Evolutionary conservation across 2,329 filamentous ascomycete species (phyloP).

Genomic region (Didymellaceae sp.): DNA sequence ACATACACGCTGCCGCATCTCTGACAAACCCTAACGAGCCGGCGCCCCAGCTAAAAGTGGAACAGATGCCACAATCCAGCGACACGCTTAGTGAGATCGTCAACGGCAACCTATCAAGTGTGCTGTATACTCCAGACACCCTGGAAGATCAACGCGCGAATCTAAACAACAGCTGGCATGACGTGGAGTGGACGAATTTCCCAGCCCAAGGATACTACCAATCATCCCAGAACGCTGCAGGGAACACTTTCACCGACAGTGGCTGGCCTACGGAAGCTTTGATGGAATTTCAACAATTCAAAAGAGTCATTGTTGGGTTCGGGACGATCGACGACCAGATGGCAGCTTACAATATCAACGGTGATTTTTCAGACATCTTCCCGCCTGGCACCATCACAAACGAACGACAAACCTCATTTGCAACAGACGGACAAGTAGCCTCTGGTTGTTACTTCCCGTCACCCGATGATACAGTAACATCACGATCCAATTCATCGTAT

Average conservation of each 20-base stretch:
- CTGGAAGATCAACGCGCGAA: constrained; percentile 61
- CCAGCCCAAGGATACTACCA: constrained; percentile 62
- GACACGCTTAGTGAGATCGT: constrained; percentile 58
- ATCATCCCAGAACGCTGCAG: constrained; percentile 45
- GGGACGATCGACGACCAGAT: constrained; percentile 65
- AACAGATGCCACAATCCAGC: constrained; percentile 53
- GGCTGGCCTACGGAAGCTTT: constrained; percentile 70
- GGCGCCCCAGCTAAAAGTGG: constrained; percentile 50
- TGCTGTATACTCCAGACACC: constrained; percentile 61
- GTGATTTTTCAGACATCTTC: constrained; percentile 62
- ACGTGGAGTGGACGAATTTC: constrained; percentile 45
- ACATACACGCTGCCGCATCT: constrained; percentile 63
- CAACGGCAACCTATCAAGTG: constrained; percentile 55
- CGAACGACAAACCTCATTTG: constrained; percentile 38
- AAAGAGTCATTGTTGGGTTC: constrained; percentile 62
- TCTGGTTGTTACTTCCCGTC: constrained; percentile 63
- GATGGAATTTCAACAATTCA: constrained; percentile 61
- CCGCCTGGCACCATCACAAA: constrained; percentile 52
- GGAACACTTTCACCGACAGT: constrained; percentile 57
- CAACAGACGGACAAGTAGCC: constrained; percentile 51
- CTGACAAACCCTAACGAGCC: constrained; percentile 48
- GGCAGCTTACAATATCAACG: constrained; percentile 59
- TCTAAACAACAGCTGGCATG: constrained; percentile 66
- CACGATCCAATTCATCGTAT: constrained; percentile 58
- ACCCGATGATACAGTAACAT: constrained; percentile 49